Conservation (phyloP, 2,329 filamentous ascomycete species). For the Monascus ruber region DNA sequence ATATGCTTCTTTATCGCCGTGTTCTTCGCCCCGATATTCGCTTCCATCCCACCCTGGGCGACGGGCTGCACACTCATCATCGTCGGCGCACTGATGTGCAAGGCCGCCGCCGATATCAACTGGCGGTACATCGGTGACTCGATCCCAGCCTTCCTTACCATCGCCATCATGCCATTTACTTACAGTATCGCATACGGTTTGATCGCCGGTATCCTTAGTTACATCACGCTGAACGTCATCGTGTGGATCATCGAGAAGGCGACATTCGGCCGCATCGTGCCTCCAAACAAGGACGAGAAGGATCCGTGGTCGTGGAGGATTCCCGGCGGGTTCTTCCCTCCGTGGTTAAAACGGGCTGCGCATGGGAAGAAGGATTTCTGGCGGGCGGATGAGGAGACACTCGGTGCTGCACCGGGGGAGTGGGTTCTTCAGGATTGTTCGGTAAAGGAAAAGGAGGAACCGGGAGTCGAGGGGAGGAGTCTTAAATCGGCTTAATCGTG, state of each 20-base stretch:
- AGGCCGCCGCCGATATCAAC: constrained; percentile 71
- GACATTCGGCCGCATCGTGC: constrained; percentile 59
- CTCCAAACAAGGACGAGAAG: constrained; percentile 63
- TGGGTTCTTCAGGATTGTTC: too few relatives aligned
- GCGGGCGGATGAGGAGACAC: constrained; percentile 28
- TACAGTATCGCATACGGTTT: constrained; percentile 82
- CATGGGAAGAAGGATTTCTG: constrained; percentile 66
- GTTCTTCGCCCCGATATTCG: constrained; percentile 85
- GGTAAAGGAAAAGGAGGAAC: too few relatives aligned
- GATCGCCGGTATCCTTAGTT: constrained; percentile 67
- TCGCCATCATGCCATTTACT: constrained; percentile 79
- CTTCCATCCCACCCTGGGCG: constrained; percentile 79
- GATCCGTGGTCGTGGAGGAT: constrained; percentile 72
- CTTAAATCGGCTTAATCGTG: too few relatives aligned
- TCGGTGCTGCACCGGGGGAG: too few relatives aligned
- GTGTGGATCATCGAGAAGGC: constrained; percentile 58
- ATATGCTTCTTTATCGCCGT: constrained; percentile 77
- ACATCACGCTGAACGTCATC: constrained; percentile 61
- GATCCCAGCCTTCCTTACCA: constrained; percentile 72
- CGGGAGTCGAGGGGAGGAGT: too few relatives aligned
- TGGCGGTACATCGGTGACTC: constrained; percentile 79
- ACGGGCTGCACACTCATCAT: constrained; percentile 81
- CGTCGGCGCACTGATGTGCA: constrained; percentile 79
- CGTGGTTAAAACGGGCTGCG: constrained; percentile 55
- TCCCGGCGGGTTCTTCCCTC: constrained; percentile 61